These are phyloP conservation scores for Plantago ovata DNA, from an alignment of 257 asterid species.

Conservation along the genomic window DNA sequence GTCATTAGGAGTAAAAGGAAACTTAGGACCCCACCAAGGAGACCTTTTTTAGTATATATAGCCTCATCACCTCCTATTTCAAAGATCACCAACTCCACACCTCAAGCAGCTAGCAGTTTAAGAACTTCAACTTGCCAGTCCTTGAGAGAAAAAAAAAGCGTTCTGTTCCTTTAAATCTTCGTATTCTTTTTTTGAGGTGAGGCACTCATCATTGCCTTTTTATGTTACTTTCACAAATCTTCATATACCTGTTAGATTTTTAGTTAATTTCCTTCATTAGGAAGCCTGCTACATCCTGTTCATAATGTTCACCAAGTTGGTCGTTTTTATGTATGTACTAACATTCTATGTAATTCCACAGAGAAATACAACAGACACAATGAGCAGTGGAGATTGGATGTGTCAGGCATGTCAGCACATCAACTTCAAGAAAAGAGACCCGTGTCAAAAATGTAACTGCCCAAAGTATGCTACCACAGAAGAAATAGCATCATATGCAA, in stretches of 20 bases:
- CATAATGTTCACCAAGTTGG: too few relatives aligned
- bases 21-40: conserved; percentile 34
- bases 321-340: background rate
- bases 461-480: conserved; percentile 55
- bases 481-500: conserved; percentile 49
- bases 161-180: background rate
- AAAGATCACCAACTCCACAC: conserved; percentile 32
- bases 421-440: conserved; percentile 68
- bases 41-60: conserved; percentile 38
- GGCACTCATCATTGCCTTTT: background rate
- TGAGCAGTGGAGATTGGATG: conserved; percentile 90
- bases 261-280: too few relatives aligned
- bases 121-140: background rate
- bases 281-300: background rate
- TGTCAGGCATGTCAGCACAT: conserved; percentile 80
- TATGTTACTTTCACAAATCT: background rate
- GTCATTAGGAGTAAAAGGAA: too few relatives aligned
- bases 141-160: background rate
- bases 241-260: background rate
- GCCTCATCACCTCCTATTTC: conserved; percentile 37
- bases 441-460: conserved; percentile 71
- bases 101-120: background rate
- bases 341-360: background rate
- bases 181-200: conserved; percentile 1
- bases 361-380: conserved; percentile 5